Evolutionary conservation across 2,329 filamentous ascomycete species (phyloP), one percentile per base, ranked within the genome.

Genomic region (Aspergillus luchuensis): DNA sequence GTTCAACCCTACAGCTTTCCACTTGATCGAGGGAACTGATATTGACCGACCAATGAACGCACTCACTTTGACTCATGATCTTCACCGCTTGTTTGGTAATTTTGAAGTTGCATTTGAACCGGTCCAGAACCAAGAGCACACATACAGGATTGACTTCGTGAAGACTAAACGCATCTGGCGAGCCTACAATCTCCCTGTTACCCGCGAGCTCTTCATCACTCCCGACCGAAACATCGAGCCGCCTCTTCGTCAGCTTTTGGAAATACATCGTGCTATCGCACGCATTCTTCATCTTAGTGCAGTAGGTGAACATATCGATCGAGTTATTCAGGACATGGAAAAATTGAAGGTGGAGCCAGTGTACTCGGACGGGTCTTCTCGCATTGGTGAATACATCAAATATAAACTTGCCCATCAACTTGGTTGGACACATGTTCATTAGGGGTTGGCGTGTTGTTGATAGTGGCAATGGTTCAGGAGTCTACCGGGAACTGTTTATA

Each of bases 11-110:
- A 74, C 71, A 25, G 67, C 75, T 39, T 66, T 67, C 8, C 66
- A 74, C 65, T 56, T 79, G 1, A 79, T 80, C 52, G 69, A 78
- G 45, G 77, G 77, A 52, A 56, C 62, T 33, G 69, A 79, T 10
- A 79, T 81, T 57, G 77, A 81, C 63, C 71, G 73, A 51, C 75
- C 76, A 23, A 63, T 65, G 23, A 81, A 81, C 64, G 77, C 78
- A 17, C 66, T 78, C 13, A 77, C 73, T 4, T 67, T 79, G 38
- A 69, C 67, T 8, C 55, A 43, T 33, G 19, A 48, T 6, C 30
- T 72, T 43, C 74, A 77, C 65, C 8, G 39, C 10, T 33, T 56
- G 4, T 78, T 79, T 66, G 70, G 74, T 10, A 50, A 67, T 19
- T 76, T 76, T 55, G 13, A 72, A 7, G 59, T 76, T n/a, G 74